Percentiles rank a stretch among this genome's conserved stretches.
Conservation (phyloP, 192 early-diverging fungal species). For the Entophlyctis luteolus region DNA sequence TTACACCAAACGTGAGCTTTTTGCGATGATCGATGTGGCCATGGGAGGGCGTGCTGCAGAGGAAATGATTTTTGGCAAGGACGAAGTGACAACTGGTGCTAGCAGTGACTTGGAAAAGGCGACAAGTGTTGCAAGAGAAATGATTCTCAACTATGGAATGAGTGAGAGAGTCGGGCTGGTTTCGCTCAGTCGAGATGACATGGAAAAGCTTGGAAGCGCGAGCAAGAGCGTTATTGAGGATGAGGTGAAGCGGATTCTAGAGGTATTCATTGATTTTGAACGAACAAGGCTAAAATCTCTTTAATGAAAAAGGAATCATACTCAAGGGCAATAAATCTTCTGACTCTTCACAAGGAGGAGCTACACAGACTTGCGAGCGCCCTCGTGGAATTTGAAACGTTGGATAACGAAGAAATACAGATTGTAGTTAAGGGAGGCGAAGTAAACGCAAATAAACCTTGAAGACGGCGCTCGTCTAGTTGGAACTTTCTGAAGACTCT, state of each 20-base stretch:
- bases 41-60: slow-evolving; percentile 99
- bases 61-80: slow-evolving; percentile 90
- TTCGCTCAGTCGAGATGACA: slow-evolving; percentile 72
- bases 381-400: slow-evolving; percentile 93
- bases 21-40: slow-evolving; percentile 88
- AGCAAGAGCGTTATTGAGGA: slow-evolving; percentile 81
- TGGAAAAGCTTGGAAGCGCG: slow-evolving; percentile 60
- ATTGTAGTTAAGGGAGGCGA: slow-evolving; percentile 60
- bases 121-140: slow-evolving; percentile 79
- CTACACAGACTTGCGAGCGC: slow-evolving; percentile 85
- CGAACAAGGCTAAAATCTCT: too few species aligned
- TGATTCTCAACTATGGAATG: slow-evolving; percentile 94
- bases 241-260: slow-evolving; percentile 76
- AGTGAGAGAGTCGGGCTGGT: slow-evolving; percentile 87
- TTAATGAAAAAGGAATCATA: slow-evolving; percentile 51
- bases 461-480: too few species aligned
- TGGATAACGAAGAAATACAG: slow-evolving; percentile 83
- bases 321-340: slow-evolving; percentile 63
- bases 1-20: slow-evolving; percentile 76
- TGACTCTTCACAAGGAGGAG: slow-evolving; percentile 78
- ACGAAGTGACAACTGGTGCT: slow-evolving; percentile 92
- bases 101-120: slow-evolving; percentile 88
- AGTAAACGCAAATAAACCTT: background rate
- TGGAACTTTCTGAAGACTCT: too few species aligned
- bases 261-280: slow-evolving; percentile 46